Evolutionary conservation across 306 rosid species (phyloP).

Genomic region (Ammopiptanthus mongolicus): DNA sequence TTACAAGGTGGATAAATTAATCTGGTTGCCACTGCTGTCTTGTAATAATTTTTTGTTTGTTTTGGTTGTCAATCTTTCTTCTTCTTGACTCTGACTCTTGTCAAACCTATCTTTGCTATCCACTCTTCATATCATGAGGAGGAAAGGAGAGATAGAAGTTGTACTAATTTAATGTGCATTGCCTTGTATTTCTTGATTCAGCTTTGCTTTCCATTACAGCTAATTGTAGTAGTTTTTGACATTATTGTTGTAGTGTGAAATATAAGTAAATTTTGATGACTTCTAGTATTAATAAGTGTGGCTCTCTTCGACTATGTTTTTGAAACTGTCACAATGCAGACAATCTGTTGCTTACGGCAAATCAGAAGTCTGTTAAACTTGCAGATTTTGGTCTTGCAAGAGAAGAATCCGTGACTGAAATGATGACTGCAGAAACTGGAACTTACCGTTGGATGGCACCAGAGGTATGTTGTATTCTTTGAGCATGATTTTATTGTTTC

Average conservation of each 20-base stretch:
- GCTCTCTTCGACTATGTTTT: neutral
- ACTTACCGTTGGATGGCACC: conserved; percentile 99
- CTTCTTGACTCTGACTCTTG: neutral
- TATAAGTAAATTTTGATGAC: neutral
- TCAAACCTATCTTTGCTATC: neutral
- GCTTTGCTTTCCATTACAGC: neutral
- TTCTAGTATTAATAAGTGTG: neutral
- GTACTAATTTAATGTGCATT: neutral
- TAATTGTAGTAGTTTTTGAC: neutral
- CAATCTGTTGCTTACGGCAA: conserved; percentile 82
- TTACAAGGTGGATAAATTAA: neutral
- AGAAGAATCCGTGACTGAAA: conserved; percentile 94
- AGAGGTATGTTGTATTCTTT: conserved; percentile 49
- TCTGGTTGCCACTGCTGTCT: neutral
- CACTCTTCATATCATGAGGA: neutral
- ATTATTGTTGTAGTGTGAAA: neutral
- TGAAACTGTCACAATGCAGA: conserved; percentile 47
- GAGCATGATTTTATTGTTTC: neutral
- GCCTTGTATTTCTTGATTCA: neutral
- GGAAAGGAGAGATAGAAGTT: neutral
- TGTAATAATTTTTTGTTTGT: neutral
- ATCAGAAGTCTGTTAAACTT: conserved; percentile 83
- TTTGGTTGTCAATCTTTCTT: neutral
- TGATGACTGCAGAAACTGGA: conserved; percentile 99
- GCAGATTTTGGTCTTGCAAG: conserved; percentile 98